phyloP scores from a whole-genome alignment of 345 rosid species.

The Trapa incisa region DNA sequence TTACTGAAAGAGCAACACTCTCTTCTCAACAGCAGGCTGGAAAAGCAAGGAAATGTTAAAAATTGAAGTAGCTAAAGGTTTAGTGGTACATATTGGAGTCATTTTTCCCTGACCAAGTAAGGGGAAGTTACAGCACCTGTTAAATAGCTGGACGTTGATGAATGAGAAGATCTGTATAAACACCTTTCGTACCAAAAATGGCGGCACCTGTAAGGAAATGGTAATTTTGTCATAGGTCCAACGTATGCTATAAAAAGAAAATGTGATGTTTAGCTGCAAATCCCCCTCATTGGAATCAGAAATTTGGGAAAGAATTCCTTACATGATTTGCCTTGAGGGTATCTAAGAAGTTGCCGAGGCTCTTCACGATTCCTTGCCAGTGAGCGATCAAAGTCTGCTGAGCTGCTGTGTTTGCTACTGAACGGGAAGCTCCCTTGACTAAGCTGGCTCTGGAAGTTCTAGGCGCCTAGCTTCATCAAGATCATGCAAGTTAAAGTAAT shows the following conservation, averaged over 20 bases:
- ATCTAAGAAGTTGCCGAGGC: conserved; percentile 77
- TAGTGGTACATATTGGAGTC: neutral
- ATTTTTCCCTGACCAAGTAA: neutral
- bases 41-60: neutral
- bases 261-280: neutral
- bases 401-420: conserved; percentile 63
- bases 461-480: conserved; percentile 47
- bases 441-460: conserved; percentile 95
- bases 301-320: conserved; percentile 9
- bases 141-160: conserved; percentile 91
- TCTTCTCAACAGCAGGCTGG: conserved; percentile 72
- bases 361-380: conserved; percentile 95
- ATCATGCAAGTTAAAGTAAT: neutral
- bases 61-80: neutral
- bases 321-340: conserved; percentile 70
- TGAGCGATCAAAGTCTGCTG: conserved; percentile 89
- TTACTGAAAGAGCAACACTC: conserved; percentile 96
- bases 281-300: neutral
- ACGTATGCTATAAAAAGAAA: neutral
- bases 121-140: conserved; percentile 38
- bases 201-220: conserved; percentile 56
- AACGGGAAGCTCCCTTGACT: conserved; percentile 79
- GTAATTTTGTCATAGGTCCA: neutral
- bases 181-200: conserved; percentile 86
- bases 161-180: conserved; percentile 93